Percentiles rank a stretch among this genome's conserved stretches.
phyloP scores from a whole-genome alignment of 257 asterid species.

The Solanum medicagineum region DNA sequence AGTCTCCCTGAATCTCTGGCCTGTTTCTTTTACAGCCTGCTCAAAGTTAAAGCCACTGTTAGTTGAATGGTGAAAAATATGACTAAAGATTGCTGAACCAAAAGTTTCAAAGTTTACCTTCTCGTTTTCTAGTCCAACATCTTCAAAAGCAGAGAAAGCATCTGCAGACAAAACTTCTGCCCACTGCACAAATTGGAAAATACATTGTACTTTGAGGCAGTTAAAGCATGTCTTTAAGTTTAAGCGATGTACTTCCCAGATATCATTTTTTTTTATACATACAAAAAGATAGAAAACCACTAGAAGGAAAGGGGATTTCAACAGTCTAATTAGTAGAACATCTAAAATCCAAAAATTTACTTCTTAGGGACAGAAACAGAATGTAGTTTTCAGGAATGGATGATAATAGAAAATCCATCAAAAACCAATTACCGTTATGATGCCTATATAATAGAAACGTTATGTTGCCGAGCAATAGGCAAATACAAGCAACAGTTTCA shows the following conservation, averaged over 20 bases:
- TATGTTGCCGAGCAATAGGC: not conserved
- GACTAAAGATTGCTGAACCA: not conserved
- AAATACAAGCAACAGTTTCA: not conserved
- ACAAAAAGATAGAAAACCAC: not conserved
- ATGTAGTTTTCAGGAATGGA: not conserved
- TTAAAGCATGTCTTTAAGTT: not conserved
- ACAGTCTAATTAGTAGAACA: not conserved
- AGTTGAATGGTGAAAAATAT: not conserved
- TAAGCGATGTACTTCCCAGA: not conserved
- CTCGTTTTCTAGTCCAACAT: conserved; percentile 67
- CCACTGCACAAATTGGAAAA: conserved; percentile 57
- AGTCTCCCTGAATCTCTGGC: conserved; percentile 82
- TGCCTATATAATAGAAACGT: not conserved
- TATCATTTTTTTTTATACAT: not conserved
- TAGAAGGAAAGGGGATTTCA: not conserved
- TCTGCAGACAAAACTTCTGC: conserved; percentile 98
- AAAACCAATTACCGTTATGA: not conserved
- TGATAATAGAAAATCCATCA: not conserved
- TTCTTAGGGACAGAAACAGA: not conserved
- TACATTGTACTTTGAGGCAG: not conserved
- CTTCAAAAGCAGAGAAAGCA: conserved; percentile 98
- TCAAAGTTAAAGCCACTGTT: not conserved
- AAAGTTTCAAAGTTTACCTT: conserved; percentile 31
- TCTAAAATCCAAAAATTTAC: not conserved
- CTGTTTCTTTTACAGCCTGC: conserved; percentile 90